Evolutionary conservation across 148 eudicot species (phyloP), one percentile per base, ranked within the genome.

Genomic region (Camellia granthamiana): DNA sequence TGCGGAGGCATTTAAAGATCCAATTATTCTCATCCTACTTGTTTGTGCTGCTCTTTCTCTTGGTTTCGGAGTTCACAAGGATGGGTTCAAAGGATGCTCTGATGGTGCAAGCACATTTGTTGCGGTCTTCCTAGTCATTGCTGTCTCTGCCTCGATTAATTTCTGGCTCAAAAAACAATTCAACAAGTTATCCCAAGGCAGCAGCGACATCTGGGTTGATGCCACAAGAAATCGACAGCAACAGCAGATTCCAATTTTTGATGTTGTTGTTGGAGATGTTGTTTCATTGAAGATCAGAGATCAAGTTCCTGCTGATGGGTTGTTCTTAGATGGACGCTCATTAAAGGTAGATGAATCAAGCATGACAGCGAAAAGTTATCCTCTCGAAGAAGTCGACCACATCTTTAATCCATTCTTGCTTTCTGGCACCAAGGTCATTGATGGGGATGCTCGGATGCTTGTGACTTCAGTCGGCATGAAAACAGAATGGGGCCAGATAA

Each of bases 251-350:
- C 77, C 85, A 10, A 79, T 85, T 59, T 79, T 71, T 30, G 84
- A 82, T 0, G 72, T 85, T 5, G 85, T 85, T 54, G 88, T 85
- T 38, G 88, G 88, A 8, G 88, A 85, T 51, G 67, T 85, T 46
- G 69, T 82, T 10, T 68, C 5, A 15, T 63, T 85, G 38, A 78
- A 65, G 41, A 30, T 30, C 38, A 0, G 38, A 30, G 38, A 30
- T 30, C 38, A 30, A 30, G 38, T 30, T 30, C 38, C 1, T 30
- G 38, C 38, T 1, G 38, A 30, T 30, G 38, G 38, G 38, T 30
- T 30, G 38, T 1, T 30, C 38, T 30, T 82, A 11, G 56, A 54
- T 42, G 74, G 81, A 3, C 30, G 54, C 18, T 78, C 81, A 14
- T n/a, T 82, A 9, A 67, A 19, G 8, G 46, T 78, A 1, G 81